Percentiles rank a stretch among this genome's conserved stretches.
phyloP scores from a whole-genome alignment of 352 stramenopile genomes.

The Blastocystis sp. region DNA sequence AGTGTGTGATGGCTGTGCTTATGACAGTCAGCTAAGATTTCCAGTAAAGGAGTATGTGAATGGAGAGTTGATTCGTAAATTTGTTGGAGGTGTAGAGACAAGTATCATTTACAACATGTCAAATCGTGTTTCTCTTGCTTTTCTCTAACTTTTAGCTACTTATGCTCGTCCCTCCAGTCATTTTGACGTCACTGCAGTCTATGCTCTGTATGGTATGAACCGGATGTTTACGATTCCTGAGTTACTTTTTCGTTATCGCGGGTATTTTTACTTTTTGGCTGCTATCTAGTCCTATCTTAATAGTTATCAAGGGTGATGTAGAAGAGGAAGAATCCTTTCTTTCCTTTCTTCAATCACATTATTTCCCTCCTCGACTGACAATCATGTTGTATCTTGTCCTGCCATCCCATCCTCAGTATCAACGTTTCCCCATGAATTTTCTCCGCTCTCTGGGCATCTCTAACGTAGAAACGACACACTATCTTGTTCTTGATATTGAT shows the following conservation, averaged over 20 bases:
- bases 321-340: not conserved
- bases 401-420: not conserved
- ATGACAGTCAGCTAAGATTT: not conserved
- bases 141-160: not conserved
- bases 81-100: not conserved
- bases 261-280: not conserved
- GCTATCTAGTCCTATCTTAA: not conserved
- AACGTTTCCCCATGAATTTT: slow-evolving; percentile 34
- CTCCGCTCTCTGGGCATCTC: slow-evolving; percentile 5
- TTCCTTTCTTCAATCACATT: not conserved
- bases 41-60: not conserved
- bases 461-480: slow-evolving; percentile 12
- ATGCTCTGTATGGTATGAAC: not conserved
- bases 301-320: not conserved
- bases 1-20: not conserved
- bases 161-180: not conserved
- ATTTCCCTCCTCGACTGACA: not conserved
- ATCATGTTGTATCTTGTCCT: slow-evolving; percentile 23
- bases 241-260: slow-evolving; percentile 1
- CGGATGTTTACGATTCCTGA: slow-evolving; percentile 19
- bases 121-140: not conserved
- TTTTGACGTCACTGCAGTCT: slow-evolving; percentile 28
- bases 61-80: not conserved
- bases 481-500: slow-evolving; percentile 52
- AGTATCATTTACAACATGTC: not conserved